Conservation (phyloP, 2,329 filamentous ascomycete genomes). For the Thielaviopsis euricoi region DNA sequence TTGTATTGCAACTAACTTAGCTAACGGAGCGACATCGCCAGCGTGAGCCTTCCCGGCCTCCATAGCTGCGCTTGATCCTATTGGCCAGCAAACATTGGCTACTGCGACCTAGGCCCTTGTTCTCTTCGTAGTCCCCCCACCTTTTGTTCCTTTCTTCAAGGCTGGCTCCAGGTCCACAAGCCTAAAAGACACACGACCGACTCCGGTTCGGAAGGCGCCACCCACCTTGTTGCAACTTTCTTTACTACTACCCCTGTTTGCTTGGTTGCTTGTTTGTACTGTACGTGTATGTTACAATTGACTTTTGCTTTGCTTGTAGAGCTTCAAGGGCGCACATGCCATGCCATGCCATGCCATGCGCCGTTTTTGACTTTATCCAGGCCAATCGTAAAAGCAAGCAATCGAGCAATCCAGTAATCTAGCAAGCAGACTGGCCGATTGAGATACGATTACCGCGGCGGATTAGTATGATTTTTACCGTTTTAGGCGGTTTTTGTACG, state of each 20-base stretch:
- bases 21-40: background rate
- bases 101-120: background rate
- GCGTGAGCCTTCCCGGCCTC: background rate
- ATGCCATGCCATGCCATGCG: background rate
- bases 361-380: background rate
- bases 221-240: background rate
- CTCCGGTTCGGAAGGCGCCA: background rate
- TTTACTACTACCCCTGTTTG: too few species aligned
- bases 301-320: background rate
- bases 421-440: background rate
- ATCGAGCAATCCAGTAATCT: too few species aligned
- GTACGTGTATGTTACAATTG: background rate
- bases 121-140: background rate
- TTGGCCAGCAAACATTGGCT: background rate
- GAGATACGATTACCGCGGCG: background rate
- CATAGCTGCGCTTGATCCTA: background rate
- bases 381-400: background rate
- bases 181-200: background rate
- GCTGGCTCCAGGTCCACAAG: background rate
- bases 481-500: background rate
- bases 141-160: background rate
- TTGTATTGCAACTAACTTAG: background rate
- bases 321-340: background rate
- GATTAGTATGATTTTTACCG: background rate
- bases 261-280: too few species aligned